Evolutionary conservation across 148 eudicot genomes (phyloP).

Genomic region (Gaultheria prostrata): DNA sequence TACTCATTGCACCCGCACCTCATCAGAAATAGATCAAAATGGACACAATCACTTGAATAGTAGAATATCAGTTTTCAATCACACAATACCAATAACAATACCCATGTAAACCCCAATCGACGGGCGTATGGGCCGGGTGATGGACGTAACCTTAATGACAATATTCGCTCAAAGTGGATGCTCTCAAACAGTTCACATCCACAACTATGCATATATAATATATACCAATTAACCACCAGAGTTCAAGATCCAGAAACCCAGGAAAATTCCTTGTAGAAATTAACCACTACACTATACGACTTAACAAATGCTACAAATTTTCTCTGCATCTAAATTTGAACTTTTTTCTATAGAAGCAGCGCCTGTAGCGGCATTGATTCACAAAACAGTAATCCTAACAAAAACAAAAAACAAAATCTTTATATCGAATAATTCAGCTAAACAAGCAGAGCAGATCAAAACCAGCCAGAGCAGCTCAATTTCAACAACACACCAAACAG

Average conservation of each 20-base stretch:
- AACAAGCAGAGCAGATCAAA: neutral
- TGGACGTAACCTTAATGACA: neutral
- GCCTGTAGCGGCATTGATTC: neutral
- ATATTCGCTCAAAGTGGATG: neutral
- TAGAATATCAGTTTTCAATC: neutral
- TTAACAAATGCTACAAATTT: neutral
- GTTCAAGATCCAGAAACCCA: constrained; percentile 7
- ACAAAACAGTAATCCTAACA: neutral
- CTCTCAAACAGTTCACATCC: neutral
- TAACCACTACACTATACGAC: neutral
- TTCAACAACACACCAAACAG: neutral
- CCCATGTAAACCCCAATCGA: neutral
- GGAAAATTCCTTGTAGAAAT: neutral
- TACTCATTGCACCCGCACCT: neutral
- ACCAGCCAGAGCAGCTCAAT: neutral
- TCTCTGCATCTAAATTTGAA: neutral
- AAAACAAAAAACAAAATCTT: neutral
- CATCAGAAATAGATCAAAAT: neutral
- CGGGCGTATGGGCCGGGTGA: neutral
- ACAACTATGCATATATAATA: neutral
- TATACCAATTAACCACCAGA: neutral
- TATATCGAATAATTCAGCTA: neutral
- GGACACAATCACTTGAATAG: neutral
- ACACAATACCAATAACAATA: neutral
- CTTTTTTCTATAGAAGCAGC: neutral